Conservation (phyloP, 768 basidiomycete species). For the Russula dissimulans region DNA sequence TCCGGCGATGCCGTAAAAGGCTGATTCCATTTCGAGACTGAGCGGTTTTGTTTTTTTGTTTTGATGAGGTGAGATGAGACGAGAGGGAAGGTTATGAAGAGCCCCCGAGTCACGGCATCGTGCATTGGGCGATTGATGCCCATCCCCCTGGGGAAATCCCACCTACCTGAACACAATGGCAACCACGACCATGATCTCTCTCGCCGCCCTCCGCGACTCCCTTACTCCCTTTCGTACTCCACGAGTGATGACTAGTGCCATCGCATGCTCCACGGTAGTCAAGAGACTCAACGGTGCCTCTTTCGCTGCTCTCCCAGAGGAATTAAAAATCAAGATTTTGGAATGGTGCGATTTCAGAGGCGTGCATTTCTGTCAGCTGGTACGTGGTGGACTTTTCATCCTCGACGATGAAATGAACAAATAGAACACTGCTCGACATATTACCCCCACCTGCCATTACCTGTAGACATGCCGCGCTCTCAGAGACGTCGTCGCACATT, state of each 20-base stretch:
- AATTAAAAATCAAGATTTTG: slow-evolving; percentile 2
- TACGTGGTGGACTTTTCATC: neutral
- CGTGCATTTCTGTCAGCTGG: slow-evolving; percentile 5
- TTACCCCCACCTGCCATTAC: too few species aligned
- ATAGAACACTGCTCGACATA: neutral
- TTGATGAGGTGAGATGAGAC: too few species aligned
- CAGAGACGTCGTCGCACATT: neutral
- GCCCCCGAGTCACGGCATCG: too few species aligned
- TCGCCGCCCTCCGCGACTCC: neutral
- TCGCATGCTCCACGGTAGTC: neutral
- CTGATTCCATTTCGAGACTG: too few species aligned
- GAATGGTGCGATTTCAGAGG: neutral
- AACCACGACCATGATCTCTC: too few species aligned
- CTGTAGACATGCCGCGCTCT: slow-evolving; percentile 4
- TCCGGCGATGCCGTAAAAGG: too few species aligned
- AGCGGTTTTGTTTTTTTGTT: too few species aligned
- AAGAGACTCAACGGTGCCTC: neutral
- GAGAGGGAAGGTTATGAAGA: too few species aligned
- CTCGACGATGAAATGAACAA: neutral
- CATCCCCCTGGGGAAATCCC: too few species aligned
- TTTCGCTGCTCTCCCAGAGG: neutral
- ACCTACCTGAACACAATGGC: too few species aligned
- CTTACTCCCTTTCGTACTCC: neutral
- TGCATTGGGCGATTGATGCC: too few species aligned
- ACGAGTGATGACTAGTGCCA: too few species aligned